Conservation (phyloP, 441 rosid species). For the Sinapis alba region DNA sequence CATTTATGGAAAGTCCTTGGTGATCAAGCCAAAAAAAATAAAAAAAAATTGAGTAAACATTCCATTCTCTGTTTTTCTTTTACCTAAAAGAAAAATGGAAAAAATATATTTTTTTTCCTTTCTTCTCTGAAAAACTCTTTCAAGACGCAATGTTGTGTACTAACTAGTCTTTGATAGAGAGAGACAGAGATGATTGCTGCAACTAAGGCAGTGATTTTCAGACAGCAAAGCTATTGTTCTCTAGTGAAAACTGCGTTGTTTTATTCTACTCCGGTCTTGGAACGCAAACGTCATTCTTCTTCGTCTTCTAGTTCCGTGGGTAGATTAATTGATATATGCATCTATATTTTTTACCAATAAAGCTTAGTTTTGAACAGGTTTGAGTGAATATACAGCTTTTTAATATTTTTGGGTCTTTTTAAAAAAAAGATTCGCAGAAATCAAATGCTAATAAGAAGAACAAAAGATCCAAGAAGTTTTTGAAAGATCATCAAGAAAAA, state of each 20-base stretch:
- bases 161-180: background rate
- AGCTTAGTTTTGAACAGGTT: background rate
- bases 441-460: conserved; percentile 46
- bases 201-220: conserved; percentile 47
- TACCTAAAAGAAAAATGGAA: background rate
- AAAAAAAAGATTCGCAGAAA: conserved; percentile 23
- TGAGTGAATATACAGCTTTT: background rate
- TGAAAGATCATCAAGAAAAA: conserved; percentile 34
- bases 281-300: conserved; percentile 60
- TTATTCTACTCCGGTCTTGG: conserved; percentile 73
- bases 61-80: background rate
- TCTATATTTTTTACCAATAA: background rate
- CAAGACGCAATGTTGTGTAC: conserved; percentile 16
- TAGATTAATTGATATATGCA: background rate
- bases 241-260: conserved; percentile 54
- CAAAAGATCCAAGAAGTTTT: conserved; percentile 31
- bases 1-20: conserved; percentile 18
- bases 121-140: background rate
- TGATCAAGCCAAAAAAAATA: conserved; percentile 11
- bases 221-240: conserved; percentile 41
- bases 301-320: conserved; percentile 50
- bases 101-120: background rate
- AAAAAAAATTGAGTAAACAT: conserved; percentile 7
- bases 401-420: background rate
- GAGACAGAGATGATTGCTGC: conserved; percentile 45